These are phyloP conservation scores for Petrea volubilis DNA, from an alignment of 257 asterid species.

Conservation along the genomic window DNA sequence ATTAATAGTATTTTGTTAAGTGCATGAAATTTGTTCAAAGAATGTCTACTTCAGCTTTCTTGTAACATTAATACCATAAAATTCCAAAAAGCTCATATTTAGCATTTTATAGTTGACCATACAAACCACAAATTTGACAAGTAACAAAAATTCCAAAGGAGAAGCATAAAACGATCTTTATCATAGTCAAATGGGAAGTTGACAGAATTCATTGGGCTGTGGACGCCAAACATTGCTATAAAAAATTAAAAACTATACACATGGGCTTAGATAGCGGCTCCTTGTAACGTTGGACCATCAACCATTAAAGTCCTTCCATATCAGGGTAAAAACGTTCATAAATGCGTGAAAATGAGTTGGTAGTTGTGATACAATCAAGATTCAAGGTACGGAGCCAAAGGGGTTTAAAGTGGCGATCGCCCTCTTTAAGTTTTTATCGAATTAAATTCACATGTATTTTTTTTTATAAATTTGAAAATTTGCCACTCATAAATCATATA, in stretches of 20 bases:
- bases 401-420: too few relatives aligned
- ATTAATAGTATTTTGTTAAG: too few relatives aligned
- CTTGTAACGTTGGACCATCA: slow-evolving; percentile 24
- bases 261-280: slow-evolving; percentile 14
- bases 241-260: too few relatives aligned
- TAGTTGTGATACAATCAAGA: neutral
- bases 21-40: too few relatives aligned
- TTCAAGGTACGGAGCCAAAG: too few relatives aligned
- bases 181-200: slow-evolving; percentile 26
- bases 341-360: slow-evolving; percentile 31
- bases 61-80: neutral
- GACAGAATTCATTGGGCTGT: slow-evolving; percentile 17
- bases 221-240: neutral
- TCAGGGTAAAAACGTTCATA: slow-evolving; percentile 6
- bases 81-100: neutral
- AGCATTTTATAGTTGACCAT: slow-evolving; percentile 14
- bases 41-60: too few relatives aligned
- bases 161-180: neutral
- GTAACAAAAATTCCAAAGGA: slow-evolving; percentile 3
- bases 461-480: too few relatives aligned
- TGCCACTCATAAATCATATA: too few relatives aligned
- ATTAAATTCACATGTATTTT: too few relatives aligned
- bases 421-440: too few relatives aligned
- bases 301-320: neutral
- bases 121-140: neutral